phyloP scores from a whole-genome alignment of 768 basidiomycete genomes.

The Kwoniella sp. region DNA sequence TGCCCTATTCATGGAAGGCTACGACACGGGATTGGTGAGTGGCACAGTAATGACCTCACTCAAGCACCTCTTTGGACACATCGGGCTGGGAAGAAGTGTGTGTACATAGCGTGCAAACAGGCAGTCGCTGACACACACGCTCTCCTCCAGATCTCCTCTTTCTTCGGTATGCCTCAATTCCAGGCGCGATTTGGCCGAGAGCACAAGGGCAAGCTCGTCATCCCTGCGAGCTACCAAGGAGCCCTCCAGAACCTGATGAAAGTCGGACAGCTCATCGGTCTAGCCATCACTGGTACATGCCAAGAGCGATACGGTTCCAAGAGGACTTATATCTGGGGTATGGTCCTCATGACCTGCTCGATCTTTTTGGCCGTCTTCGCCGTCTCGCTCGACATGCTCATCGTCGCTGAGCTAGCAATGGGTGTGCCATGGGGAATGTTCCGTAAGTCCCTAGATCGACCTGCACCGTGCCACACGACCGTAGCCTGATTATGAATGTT shows the following conservation, averaged over 20 bases:
- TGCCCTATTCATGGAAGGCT: constrained; percentile 39
- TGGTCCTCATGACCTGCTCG: constrained; percentile 28
- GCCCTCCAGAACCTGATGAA: constrained; percentile 49
- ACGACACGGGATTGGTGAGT: constrained; percentile 36
- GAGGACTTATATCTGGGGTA: constrained; percentile 23
- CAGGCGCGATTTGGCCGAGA: constrained; percentile 23
- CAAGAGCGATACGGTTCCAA: constrained; percentile 32
- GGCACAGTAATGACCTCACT: background rate
- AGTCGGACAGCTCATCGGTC: constrained; percentile 24
- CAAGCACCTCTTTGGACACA: too few relatives aligned
- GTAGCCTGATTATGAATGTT: background rate
- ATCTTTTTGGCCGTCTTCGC: constrained; percentile 35
- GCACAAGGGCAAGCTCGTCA: constrained; percentile 33
- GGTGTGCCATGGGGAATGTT: constrained; percentile 43
- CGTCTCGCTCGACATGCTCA: constrained; percentile 12
- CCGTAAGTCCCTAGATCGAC: background rate
- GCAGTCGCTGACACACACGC: background rate
- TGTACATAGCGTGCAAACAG: background rate
- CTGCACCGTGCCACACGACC: background rate
- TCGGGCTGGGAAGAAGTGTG: background rate
- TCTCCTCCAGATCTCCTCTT: constrained; percentile 26
- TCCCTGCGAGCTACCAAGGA: constrained; percentile 52
- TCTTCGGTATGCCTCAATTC: constrained; percentile 34
- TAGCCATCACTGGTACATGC: constrained; percentile 7
- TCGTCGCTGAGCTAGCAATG: constrained; percentile 32